phyloP scores from a whole-genome alignment of 768 basidiomycete species.

The Suillus americanus region DNA sequence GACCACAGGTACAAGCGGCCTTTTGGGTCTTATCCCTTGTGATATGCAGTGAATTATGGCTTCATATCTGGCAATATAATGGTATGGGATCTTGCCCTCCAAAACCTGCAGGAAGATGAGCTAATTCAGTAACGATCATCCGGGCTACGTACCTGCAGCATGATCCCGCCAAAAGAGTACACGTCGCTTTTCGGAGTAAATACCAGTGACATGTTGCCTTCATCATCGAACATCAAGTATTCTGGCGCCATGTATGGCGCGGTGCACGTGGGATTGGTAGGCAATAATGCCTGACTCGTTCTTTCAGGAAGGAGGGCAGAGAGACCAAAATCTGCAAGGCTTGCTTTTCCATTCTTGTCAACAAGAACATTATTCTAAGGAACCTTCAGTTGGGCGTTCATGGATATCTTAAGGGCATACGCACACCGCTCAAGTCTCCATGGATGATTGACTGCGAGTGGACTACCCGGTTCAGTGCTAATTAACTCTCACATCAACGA shows the following conservation, averaged over 20 bases:
- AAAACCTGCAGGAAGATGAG: background rate
- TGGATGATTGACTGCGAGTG: constrained; percentile 25
- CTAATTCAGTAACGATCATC: background rate
- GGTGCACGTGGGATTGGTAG: constrained; percentile 19
- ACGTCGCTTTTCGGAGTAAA: constrained; percentile 1
- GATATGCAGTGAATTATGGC: background rate
- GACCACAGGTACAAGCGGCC: constrained; percentile 12
- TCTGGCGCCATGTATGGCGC: constrained; percentile 8
- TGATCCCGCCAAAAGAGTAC: constrained; percentile 29
- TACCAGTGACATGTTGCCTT: background rate
- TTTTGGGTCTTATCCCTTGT: constrained; percentile 14
- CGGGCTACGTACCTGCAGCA: constrained; percentile 9
- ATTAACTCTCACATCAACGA: background rate
- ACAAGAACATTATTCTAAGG: constrained; percentile 10
- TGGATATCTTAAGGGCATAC: background rate
- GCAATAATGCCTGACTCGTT: background rate
- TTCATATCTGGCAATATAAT: background rate
- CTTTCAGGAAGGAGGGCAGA: constrained; percentile 12
- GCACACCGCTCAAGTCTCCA: constrained; percentile 30
- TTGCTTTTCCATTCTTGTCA: constrained; percentile 13
- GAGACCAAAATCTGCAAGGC: constrained; percentile 7
- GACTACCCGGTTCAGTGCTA: constrained; percentile 11
- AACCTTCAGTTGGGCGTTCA: background rate
- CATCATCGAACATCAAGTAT: background rate
- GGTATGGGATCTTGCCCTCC: background rate